Percentiles rank a stretch among this genome's conserved stretches.
phyloP scores from a whole-genome alignment of 208 protist species.

The Porcisia deanei region DNA sequence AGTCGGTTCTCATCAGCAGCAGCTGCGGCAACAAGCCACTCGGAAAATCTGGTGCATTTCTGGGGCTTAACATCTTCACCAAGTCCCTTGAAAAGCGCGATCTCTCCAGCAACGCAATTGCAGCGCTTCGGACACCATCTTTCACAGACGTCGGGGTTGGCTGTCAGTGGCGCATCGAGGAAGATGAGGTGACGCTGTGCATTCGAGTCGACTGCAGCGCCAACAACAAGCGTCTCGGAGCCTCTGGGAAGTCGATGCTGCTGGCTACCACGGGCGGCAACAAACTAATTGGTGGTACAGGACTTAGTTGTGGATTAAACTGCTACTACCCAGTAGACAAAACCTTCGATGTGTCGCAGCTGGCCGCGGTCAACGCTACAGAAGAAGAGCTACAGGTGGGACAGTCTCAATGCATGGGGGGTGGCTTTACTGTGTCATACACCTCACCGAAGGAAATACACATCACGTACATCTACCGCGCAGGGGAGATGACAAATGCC shows the following conservation, averaged over 20 bases:
- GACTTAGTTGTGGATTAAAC: conserved; percentile 73
- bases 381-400: conserved; percentile 29
- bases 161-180: conserved; percentile 59
- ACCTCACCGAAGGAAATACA: conserved; percentile 7
- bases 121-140: conserved; percentile 27
- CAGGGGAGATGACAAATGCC: conserved; percentile 18
- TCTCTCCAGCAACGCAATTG: conserved; percentile 30
- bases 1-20: conserved; percentile 68
- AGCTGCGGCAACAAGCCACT: conserved; percentile 80
- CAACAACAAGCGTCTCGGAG: conserved; percentile 40
- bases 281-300: conserved; percentile 67
- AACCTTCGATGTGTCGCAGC: conserved; percentile 35
- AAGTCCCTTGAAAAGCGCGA: conserved; percentile 46
- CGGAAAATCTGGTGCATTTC: conserved; percentile 64
- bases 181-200: conserved; percentile 52
- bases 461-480: conserved; percentile 16
- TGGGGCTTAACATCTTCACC: conserved; percentile 82
- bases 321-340: conserved; percentile 46
- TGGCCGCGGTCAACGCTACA: conserved; percentile 23
- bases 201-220: conserved; percentile 62
- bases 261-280: conserved; percentile 70
- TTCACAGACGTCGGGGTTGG: conserved; percentile 46
- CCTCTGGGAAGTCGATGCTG: conserved; percentile 69
- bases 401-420: conserved; percentile 22
- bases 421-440: conserved; percentile 49